Evolutionary conservation across 129 eudicot genomes (phyloP), one percentile per base, ranked within the genome.

Genomic region (Helichrysum umbraculigerum): DNA sequence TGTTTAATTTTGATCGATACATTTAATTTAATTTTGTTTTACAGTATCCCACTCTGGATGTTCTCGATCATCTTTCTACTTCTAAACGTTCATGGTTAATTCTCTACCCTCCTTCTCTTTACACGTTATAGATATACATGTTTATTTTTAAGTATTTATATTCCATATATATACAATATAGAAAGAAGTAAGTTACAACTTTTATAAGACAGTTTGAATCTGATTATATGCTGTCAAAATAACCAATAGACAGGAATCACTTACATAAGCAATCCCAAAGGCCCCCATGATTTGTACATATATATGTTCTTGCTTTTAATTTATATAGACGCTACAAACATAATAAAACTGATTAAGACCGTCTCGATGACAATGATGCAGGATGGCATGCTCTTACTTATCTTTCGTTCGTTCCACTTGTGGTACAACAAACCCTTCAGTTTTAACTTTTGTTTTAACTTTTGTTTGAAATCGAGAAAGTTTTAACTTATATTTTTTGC

Each of bases 301-400:
- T 44, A 3, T 44, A 44, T 44, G 52, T 44, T 44, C 5, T 44
- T 0, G 52, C 17, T 44, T 12, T 33, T 35, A 3, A 30, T 21
- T 5, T 51, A 1, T 67, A 22, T 32, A 76, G 15, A 54, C 41
- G 39, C 29, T 10, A 19, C 70, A 58, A 3, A 29, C 62, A 29
- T 41, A 25, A 3, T 15, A 57, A 50, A n/a, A 44, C 7, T 65
- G 47, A 50, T 7, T 16, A 2, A 16, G 6, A 29, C 2, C 0
- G 28, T 25, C 0, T 25, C 28, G 0, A 2, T 17, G 19, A 62
- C 50, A 4, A 21, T 70, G 65, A 16, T 84, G 82, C 86, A 91
- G 97, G 82, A 57, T 91, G 97, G 97, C 91, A 88, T 69, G 90
- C 94, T 0, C 74, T 91, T 32, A 79, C 87, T 35, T 86, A 84